Base-by-base conservation (phyloP, 306 rosid species). In the cucumber (Cucumis sativus) region DNA sequence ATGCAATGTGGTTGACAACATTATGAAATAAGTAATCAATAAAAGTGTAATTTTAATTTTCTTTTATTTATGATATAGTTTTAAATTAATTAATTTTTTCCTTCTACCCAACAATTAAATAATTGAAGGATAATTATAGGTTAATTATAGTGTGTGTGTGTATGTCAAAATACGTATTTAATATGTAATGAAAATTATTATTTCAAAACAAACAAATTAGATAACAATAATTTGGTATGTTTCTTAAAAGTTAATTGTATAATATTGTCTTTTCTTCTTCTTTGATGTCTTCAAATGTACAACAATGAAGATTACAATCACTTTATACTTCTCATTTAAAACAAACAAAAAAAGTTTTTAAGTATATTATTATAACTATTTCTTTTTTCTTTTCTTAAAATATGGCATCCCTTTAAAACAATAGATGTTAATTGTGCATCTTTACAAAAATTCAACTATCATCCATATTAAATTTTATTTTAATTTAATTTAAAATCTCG, bases 1-100 rank as follows among this genome's bases (percentile, higher is more conserved):
- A 78, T 54, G 77, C 77, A 73, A 73, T 73, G 47, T 52, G 80
- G 77, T 85, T 83, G 63, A 64, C 85, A 86, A 41, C 81, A 86
- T 81, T 47, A 79, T 86, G 55, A 76, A 25, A 80, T 16, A 81
- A 0, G 69, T 70, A 81, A 82, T 77, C 51, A 77, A 63, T 62
- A 77, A 77, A 67, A 51, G 59, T 72, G 61, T 72, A 45, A 74
- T 37, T 74, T 74, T 23, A 15, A 40, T 17, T 3, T 3, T 55
- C 6, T 71, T 41, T 1, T 12, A 30, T 61, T 6, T 30, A 21
- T 18, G 4, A 10, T 71, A 21, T 41, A 21, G 23, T 35, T 45
- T 51, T 71, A 21, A 51, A 55, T 55, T 56, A 55, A 28, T 74
- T 74, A 18, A 54, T 51, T 52, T 52, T 73, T 49, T 73, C 47